These are phyloP conservation scores for Quercus bicolor DNA, from an alignment of 306 rosid genomes.

Conservation along the genomic window DNA sequence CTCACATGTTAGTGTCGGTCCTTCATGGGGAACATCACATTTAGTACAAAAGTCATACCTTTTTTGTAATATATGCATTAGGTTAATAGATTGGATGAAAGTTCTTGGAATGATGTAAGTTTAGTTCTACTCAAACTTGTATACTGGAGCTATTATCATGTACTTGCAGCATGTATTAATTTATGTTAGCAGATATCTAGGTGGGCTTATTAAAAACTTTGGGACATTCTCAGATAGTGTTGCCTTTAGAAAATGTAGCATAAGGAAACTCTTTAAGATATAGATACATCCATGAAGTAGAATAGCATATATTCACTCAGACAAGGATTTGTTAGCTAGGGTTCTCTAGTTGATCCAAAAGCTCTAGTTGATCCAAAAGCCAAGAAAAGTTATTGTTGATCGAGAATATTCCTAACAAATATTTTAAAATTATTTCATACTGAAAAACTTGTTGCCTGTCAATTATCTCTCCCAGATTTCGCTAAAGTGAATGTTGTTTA, in stretches of 20 bases:
- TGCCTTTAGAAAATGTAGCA: not conserved
- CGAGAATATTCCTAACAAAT: too few species aligned
- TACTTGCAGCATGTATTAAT: not conserved
- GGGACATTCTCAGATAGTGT: not conserved
- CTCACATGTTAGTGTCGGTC: constrained; percentile 54
- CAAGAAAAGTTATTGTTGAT: not conserved
- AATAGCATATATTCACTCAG: not conserved
- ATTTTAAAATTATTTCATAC: too few species aligned
- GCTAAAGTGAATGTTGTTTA: too few species aligned
- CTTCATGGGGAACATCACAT: constrained; percentile 28
- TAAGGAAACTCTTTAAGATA: too few species aligned
- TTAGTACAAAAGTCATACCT: constrained; percentile 4
- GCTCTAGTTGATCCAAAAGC: not conserved
- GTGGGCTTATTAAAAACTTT: not conserved
- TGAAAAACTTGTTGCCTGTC: too few species aligned
- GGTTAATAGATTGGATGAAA: not conserved
- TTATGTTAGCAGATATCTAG: not conserved
- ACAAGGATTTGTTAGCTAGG: not conserved
- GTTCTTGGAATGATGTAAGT: not conserved
- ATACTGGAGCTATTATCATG: not conserved
- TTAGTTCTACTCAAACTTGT: not conserved
- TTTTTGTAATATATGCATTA: not conserved
- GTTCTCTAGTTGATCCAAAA: not conserved
- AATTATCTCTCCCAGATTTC: too few species aligned
- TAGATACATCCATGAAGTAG: too few species aligned